phyloP scores from a whole-genome alignment of 2,329 filamentous ascomycete species.

The Salinomyces thailandicus region DNA sequence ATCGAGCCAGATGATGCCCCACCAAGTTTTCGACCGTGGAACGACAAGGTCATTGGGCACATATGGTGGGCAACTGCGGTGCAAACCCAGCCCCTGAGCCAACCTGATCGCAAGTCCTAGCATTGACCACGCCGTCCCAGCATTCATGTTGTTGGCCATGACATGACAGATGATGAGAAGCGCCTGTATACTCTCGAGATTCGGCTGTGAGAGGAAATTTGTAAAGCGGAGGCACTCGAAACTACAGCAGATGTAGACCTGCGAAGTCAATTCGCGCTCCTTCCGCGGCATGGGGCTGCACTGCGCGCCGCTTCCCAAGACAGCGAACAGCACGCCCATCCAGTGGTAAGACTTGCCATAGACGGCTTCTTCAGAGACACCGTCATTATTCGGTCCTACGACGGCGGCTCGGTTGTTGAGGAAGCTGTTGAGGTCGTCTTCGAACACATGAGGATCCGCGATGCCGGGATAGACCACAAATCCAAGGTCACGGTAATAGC shows the following conservation, averaged over 20 bases:
- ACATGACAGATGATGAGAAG: slow-evolving; percentile 52
- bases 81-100: slow-evolving; percentile 50
- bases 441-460: slow-evolving; percentile 45
- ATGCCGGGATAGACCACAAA: slow-evolving; percentile 52
- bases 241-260: slow-evolving; percentile 55
- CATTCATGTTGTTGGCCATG: slow-evolving; percentile 37
- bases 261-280: slow-evolving; percentile 52
- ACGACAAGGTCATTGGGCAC: slow-evolving; percentile 38
- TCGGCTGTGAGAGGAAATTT: slow-evolving; percentile 53
- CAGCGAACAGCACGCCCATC: slow-evolving; percentile 50
- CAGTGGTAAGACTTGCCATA: slow-evolving; percentile 50
- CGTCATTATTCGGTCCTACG: slow-evolving; percentile 28
- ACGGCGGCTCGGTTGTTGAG: slow-evolving; percentile 40
- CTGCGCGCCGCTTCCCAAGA: slow-evolving; percentile 53
- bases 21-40: slow-evolving; percentile 34
- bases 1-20: slow-evolving; percentile 56
- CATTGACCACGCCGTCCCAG: slow-evolving; percentile 52
- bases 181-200: slow-evolving; percentile 51
- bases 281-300: slow-evolving; percentile 48
- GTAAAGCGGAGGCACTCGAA: slow-evolving; percentile 55
- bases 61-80: slow-evolving; percentile 47
- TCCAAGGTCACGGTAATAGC: slow-evolving; percentile 47
- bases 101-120: slow-evolving; percentile 51
- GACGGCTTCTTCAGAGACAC: slow-evolving; percentile 44
- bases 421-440: slow-evolving; percentile 44